phyloP scores from a whole-genome alignment of 805 yeast genomes.

The Cyberlindnera meyerae region DNA sequence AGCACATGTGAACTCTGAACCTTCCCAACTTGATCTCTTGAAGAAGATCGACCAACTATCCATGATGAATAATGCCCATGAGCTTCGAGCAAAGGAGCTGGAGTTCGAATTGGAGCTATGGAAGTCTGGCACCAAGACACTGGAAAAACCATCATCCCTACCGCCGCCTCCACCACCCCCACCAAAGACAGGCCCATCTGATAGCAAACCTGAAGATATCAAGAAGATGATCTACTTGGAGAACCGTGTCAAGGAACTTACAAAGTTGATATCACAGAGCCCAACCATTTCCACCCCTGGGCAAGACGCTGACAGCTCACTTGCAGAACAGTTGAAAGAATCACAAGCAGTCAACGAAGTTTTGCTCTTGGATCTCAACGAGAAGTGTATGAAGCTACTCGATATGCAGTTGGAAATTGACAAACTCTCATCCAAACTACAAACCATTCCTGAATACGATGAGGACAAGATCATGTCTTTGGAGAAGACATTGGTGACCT shows the following conservation, averaged over 20 bases:
- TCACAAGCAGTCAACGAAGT: constrained; percentile 18
- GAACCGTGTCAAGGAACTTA: constrained; percentile 14
- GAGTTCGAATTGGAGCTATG: constrained; percentile 22
- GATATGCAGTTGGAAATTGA: constrained; percentile 42
- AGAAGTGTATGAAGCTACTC: constrained; percentile 26
- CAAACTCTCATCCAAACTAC: constrained; percentile 32
- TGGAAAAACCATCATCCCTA: not conserved
- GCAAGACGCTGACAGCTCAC: constrained; percentile 1
- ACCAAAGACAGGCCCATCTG: constrained; percentile 4
- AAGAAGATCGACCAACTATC: constrained; percentile 20
- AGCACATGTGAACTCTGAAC: constrained; percentile 49
- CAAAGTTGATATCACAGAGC: constrained; percentile 13
- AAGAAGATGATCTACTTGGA: constrained; percentile 5
- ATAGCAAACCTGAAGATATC: constrained; percentile 2
- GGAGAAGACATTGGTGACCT: constrained; percentile 53
- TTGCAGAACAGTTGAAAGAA: constrained; percentile 14
- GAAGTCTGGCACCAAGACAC: constrained; percentile 17
- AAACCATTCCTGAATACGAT: constrained; percentile 16
- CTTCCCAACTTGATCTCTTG: constrained; percentile 20
- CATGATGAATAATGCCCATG: constrained; percentile 15
- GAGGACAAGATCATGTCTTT: constrained; percentile 47
- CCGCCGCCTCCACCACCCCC: constrained; percentile 8
- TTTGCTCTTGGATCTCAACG: constrained; percentile 23
- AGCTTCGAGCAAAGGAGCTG: constrained; percentile 14
- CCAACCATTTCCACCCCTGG: constrained; percentile 1